Conservation (phyloP, 2,329 filamentous ascomycete species). For the Ramichloridium luteum region DNA sequence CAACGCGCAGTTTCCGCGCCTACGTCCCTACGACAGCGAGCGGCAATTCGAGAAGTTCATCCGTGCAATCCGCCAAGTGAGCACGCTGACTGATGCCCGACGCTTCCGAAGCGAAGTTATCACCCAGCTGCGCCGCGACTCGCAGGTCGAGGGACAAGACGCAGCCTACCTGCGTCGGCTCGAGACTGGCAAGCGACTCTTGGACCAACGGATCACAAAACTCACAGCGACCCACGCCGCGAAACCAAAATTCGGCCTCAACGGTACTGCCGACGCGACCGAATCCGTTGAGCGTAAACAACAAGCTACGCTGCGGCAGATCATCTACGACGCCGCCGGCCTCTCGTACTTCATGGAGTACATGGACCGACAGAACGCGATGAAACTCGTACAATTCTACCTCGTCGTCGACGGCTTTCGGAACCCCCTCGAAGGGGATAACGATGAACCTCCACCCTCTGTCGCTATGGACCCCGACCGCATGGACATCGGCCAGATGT, state of each 20-base stretch:
- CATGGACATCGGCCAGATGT: conserved; percentile 78
- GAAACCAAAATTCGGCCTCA: conserved; percentile 25
- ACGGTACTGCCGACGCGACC: conserved; percentile 27
- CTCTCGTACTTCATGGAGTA: conserved; percentile 99
- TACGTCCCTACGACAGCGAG: conserved; percentile 75
- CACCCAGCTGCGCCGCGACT: conserved; percentile 81
- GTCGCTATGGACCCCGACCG: conserved; percentile 62
- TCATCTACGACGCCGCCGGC: conserved; percentile 81
- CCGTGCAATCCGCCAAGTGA: conserved; percentile 73
- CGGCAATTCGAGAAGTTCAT: conserved; percentile 91
- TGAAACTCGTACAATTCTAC: conserved; percentile 94
- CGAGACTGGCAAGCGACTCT: conserved; percentile 78
- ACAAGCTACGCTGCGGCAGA: conserved; percentile 64
- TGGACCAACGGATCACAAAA: conserved; percentile 80
- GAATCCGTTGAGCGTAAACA: conserved; percentile 51
- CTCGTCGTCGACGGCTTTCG: conserved; percentile 93
- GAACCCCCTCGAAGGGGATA: conserved; percentile 80
- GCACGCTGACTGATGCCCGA: conserved; percentile 83
- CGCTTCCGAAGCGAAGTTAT: conserved; percentile 85
- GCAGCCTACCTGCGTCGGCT: conserved; percentile 75
- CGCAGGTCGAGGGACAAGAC: conserved; percentile 65
- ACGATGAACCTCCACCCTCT: conserved; percentile 46
- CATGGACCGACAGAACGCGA: conserved; percentile 82
- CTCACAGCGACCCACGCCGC: conserved; percentile 49
- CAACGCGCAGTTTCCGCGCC: conserved; percentile 57